phyloP scores from a whole-genome alignment of 768 basidiomycete species.

The Tubosaeta sp. region DNA sequence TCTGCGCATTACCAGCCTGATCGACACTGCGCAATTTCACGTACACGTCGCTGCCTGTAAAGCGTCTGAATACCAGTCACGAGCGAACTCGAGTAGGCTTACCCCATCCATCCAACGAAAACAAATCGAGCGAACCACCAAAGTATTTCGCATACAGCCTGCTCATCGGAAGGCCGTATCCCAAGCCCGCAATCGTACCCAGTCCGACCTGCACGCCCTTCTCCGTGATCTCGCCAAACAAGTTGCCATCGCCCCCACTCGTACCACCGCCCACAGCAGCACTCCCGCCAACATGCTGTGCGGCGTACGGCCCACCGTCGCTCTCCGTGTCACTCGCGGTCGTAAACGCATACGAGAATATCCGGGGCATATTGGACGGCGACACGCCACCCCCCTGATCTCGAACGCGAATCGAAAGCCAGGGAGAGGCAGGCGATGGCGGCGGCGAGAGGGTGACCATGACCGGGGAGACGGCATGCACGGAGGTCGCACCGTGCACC shows the following conservation, averaged over 20 bases:
- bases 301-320: conserved; percentile 67
- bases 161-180: conserved; percentile 85
- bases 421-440: conserved; percentile 34
- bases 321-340: conserved; percentile 60
- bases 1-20: conserved; percentile 47
- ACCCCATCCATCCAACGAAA: conserved; percentile 85
- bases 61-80: background rate
- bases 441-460: conserved; percentile 67
- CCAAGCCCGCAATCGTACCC: conserved; percentile 88
- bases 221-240: conserved; percentile 76
- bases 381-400: conserved; percentile 87
- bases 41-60: conserved; percentile 47
- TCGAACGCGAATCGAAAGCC: conserved; percentile 73
- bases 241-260: conserved; percentile 41
- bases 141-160: conserved; percentile 78
- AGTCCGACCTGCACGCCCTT: conserved; percentile 75
- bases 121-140: conserved; percentile 78
- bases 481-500: conserved; percentile 32
- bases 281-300: conserved; percentile 70
- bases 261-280: conserved; percentile 51
- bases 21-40: conserved; percentile 53
- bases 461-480: conserved; percentile 53
- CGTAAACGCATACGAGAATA: conserved; percentile 92
- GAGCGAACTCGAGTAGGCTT: conserved; percentile 14
- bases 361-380: conserved; percentile 65